Base-by-base conservation (phyloP, 305 asterid species). In the Solanum hybrid region DNA sequence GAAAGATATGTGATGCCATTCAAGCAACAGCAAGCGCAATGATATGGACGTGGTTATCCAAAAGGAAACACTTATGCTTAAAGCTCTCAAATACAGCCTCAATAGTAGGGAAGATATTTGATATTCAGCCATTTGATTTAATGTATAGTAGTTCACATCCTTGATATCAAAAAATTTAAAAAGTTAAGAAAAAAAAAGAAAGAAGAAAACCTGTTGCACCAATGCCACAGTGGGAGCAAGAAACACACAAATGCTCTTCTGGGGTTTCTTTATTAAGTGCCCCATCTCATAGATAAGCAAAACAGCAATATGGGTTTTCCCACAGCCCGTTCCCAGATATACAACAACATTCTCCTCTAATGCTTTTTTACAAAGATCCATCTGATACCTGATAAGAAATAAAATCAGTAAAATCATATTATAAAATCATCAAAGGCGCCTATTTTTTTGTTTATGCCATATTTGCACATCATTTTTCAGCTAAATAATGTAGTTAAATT, bases 171-270 rank as follows among this genome's bases (percentile, higher is more conserved):
- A 88, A 77, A 51, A 57, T n/a, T 88, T 74, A 6, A 57, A 90
- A 88, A 86, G 46, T 18, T 24, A 42, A 11, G 22, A 24, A 29
- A 57, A 26, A 29, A 26, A 10, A 4, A 35, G 79, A 61, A 89
- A 88, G 89, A 88, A 88, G 90, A 71, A 88, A 93, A 97, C 99
- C 99, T 98, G 99, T 92, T 98, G 94, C 90, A 95, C 99, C 93
- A 98, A 90, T 90, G 99, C 98, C 90, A 98, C 99, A 6, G 98
- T 94, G 31, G 99, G 99, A 89, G 99, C 99, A 90, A 98, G 98
- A 93, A 98, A 98, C 89, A 98, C 89, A 92, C 99, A 98, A 86
- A 95, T 91, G 90, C 93, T 92, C 94, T 96, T 97, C 92, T 95
- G 97, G 90, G 99, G 98, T 92, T 95, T 97, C 94, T 92, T 94